phyloP scores from a whole-genome alignment of 345 rosid genomes.

The Eucalyptus sideroxylon region DNA sequence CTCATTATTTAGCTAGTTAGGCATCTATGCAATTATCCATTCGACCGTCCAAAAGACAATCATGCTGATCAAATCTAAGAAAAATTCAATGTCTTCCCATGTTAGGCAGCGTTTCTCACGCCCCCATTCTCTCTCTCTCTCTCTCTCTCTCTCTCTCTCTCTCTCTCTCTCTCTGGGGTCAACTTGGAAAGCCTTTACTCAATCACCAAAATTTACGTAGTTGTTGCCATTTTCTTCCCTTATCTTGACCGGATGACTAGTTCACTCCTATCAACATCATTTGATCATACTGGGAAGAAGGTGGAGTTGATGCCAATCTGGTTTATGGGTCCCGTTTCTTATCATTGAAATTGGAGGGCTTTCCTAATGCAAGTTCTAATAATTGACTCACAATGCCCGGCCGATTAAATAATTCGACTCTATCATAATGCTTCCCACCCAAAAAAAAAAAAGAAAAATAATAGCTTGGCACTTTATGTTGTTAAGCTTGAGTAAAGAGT shows the following conservation, averaged over 20 bases:
- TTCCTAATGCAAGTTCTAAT: neutral
- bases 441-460: neutral
- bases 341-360: neutral
- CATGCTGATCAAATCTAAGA: neutral
- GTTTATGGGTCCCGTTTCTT: neutral
- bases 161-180: neutral
- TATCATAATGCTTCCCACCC: neutral
- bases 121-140: neutral
- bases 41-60: neutral
- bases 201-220: neutral
- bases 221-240: neutral
- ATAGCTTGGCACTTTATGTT: neutral
- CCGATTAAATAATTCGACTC: neutral
- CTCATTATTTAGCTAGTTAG: neutral
- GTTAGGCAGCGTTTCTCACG: neutral
- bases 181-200: neutral
- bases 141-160: neutral
- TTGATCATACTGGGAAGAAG: neutral
- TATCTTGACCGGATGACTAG: neutral
- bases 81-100: neutral
- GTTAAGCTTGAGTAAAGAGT: neutral
- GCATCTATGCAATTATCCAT: neutral
- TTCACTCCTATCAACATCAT: neutral
- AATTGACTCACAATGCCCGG: neutral
- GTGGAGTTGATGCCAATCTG: neutral